These are phyloP conservation scores for Tanozyma kutaoensis DNA, from an alignment of 805 yeast genomes.

Conservation along the genomic window DNA sequence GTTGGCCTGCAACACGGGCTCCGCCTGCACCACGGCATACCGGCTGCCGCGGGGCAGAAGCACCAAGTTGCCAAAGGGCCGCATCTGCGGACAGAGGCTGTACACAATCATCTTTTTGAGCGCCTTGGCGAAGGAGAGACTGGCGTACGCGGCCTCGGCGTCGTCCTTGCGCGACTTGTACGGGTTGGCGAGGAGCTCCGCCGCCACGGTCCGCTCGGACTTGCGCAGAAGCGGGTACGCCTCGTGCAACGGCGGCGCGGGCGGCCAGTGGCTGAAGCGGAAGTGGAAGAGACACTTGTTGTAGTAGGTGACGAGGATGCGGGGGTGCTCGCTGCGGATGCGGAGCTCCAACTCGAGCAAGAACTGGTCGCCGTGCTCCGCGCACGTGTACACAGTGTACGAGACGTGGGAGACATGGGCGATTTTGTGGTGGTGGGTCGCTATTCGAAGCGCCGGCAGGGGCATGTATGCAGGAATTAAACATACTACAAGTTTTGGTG, in stretches of 20 bases:
- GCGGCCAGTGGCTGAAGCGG: constrained; percentile 12
- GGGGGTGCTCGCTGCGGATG: constrained; percentile 22
- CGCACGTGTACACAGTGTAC: constrained; percentile 16
- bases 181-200: constrained; percentile 17
- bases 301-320: constrained; percentile 25
- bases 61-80: constrained; percentile 22
- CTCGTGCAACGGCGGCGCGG: background rate
- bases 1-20: constrained; percentile 21
- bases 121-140: constrained; percentile 24
- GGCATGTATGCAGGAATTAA: no score
- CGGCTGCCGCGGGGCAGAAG: constrained; percentile 4
- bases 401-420: constrained; percentile 20
- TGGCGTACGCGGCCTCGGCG: constrained; percentile 12
- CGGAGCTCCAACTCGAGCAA: constrained; percentile 24
- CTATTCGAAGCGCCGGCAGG: no score
- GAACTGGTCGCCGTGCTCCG: constrained; percentile 20
- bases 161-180: constrained; percentile 5
- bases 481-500: no score
- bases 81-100: constrained; percentile 12
- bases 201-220: constrained; percentile 9
- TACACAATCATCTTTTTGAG: constrained; percentile 23
- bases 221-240: constrained; percentile 15
- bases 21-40: constrained; percentile 7
- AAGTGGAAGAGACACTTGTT: constrained; percentile 25
- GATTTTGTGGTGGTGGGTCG: constrained; percentile 26